Percentiles rank a stretch among this genome's conserved stretches.
Conservation (phyloP, 2,329 filamentous ascomycete genomes). For the Trichophyton mentagrophytes region DNA sequence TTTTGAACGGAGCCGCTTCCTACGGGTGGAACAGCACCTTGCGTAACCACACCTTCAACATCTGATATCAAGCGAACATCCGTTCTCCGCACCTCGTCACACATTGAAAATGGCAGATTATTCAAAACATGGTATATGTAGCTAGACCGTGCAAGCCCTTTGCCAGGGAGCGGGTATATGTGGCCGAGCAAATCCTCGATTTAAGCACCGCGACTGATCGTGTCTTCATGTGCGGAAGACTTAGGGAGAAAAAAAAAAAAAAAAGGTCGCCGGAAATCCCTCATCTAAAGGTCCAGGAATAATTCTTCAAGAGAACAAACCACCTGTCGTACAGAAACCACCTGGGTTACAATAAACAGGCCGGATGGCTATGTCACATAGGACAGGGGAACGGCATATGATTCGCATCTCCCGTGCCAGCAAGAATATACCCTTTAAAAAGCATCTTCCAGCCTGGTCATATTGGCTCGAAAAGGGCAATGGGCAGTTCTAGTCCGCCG, state of each 20-base stretch:
- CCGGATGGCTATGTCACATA: neutral
- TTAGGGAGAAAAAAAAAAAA: too few species aligned
- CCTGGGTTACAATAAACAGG: neutral
- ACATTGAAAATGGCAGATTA: neutral
- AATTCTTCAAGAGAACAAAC: neutral
- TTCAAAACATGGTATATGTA: neutral
- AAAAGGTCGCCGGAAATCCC: neutral
- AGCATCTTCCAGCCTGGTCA: neutral
- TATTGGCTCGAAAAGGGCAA: neutral
- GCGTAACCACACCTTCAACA: neutral
- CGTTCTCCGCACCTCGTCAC: neutral
- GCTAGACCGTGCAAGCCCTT: neutral
- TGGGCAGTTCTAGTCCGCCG: neutral
- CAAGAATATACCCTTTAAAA: neutral
- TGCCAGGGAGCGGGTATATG: neutral
- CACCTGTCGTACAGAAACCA: neutral
- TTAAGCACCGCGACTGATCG: neutral
- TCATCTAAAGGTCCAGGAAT: neutral
- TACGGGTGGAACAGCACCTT: neutral
- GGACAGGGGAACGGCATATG: neutral
- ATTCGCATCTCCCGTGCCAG: neutral
- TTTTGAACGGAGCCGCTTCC: neutral
- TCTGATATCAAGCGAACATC: neutral
- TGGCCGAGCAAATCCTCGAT: neutral
- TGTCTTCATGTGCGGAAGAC: neutral